Base-by-base conservation (phyloP, 1,284 basidiomycete genomes). In the Stygiomarasmius scandens region DNA sequence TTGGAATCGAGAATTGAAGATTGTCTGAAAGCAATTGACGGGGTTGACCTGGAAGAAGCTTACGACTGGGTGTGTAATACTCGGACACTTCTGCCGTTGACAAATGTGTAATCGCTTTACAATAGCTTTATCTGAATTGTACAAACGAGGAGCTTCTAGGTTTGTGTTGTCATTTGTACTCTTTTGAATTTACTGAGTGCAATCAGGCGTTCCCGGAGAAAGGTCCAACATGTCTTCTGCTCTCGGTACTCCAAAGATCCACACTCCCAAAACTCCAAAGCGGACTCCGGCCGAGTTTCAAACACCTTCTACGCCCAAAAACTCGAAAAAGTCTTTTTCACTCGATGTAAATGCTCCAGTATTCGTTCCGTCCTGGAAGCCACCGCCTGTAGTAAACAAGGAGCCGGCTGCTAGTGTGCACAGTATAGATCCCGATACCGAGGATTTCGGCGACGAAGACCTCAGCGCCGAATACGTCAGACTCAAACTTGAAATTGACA, bases 31-130 rank as follows among this genome's bases (percentile, higher is more conserved):
- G 72, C 75, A 20, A 86, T 89, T 32, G 72, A 79, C 32, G 84
- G 86, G 1, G 76, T 92, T 19, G 92, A 95, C 6, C 78, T 97
- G 43, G 95, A 98, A 20, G 92, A 96, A 56, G 95, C 92, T n/a
- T 81, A 93, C 56, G 91, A 95, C 67, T 97, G 95, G 94, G 95
- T 96, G 65, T 60, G 86, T 71, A 3, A n/a, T 43, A 34, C 43
- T 43, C 25, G 12, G 12, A 32, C 12, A 32, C 55, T n/a, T 53
- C 51, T 19, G 4, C 49, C 11, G 41, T 50, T 32, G 22, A 43
- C 46, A 55, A 16, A 36, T 52, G 32, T 62, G 52, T 57, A 50
- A 45, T 61, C 58, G n/a, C 61, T 19, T 20, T 52, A 47, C 23
- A n/a, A n/a, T 60, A 95, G 93, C 78, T 95, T 57, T 86, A 83